Evolutionary conservation across 495 filamentous ascomycete genomes (phyloP), one percentile per base, ranked within the genome.

Genomic region (Penicillium egyptiacum): DNA sequence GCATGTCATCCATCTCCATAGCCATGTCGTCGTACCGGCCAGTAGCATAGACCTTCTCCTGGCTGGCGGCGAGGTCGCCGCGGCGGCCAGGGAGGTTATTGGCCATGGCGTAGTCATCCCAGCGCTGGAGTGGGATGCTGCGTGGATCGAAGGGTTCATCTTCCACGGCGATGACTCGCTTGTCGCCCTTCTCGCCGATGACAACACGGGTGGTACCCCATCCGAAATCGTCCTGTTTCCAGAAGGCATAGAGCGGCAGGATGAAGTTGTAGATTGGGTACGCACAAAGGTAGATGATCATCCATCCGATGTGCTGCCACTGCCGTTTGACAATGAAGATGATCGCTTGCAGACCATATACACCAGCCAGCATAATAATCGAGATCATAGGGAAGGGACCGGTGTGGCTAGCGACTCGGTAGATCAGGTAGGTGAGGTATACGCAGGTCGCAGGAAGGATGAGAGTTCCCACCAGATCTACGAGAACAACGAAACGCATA

Each of bases 281-380:
- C 1, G 94, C 95, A 8, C 92, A 62, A 59, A 98, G 81, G 71
- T 98, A 98, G 66, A 98, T 98, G 65, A 98, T 88, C 91, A 98
- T 97, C 94, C 94, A 98, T 45, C 94, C 94, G 41, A 98, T 80
- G 66, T 96, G 91, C 70, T 98, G 91, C 94, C 94, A 98, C 72
- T 98, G 90, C 12, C 95, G 82, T 72, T 92, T 95, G 60, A 98
- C 74, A 62, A 98, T 91, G 79, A 98, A 98, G 63, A 98, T 94
- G 28, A 97, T 74, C 3, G 91, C 92, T 66, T 98, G 94, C 12
- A 98, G 83, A 79, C 94, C 94, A 64, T 98, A 98, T 5, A 98
- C 89, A 60, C 81, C 90, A 26, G 88, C 92, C 65, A 98, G 73
- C 77, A 98, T 88, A 66, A 88, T 79, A 54, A 98, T 82, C 1